Conservation (phyloP, 805 yeast genomes). For the Wickerhamiella bombiphila region DNA sequence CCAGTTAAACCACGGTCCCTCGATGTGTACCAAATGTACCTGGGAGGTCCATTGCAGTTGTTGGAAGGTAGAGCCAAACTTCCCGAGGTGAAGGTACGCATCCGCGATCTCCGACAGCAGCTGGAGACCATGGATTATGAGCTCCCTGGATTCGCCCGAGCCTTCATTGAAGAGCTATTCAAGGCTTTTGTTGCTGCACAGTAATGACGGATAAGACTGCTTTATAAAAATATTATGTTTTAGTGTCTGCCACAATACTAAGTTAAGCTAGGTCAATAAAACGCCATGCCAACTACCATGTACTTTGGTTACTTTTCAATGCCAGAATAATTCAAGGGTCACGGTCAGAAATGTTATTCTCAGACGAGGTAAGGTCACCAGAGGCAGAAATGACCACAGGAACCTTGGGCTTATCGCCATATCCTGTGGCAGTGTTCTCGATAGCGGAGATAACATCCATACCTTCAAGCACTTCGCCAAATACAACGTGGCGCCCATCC, state of each 20-base stretch:
- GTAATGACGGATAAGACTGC: neutral
- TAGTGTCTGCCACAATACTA: neutral
- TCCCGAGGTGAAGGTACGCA: neutral
- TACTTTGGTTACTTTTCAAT: too few relatives aligned
- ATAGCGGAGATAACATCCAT: slow-evolving; percentile 64
- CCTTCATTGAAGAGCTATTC: slow-evolving; percentile 47
- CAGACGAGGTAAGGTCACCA: too few relatives aligned
- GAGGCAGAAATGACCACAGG: slow-evolving; percentile 50
- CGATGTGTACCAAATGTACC: neutral
- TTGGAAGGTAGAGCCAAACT: neutral
- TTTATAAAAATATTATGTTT: neutral
- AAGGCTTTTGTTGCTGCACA: neutral
- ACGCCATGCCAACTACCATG: too few relatives aligned
- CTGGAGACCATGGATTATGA: slow-evolving; percentile 33
- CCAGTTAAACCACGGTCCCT: too few relatives aligned
- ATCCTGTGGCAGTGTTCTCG: slow-evolving; percentile 54
- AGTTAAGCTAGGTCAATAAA: neutral
- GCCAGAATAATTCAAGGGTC: too few relatives aligned
- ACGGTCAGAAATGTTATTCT: too few relatives aligned
- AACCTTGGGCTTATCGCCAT: slow-evolving; percentile 58
- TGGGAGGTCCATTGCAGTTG: neutral
- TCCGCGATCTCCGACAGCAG: slow-evolving; percentile 24
- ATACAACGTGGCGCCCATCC: slow-evolving; percentile 89
- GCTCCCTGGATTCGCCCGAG: slow-evolving; percentile 53
- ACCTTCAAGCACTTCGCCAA: slow-evolving; percentile 81